phyloP scores from a whole-genome alignment of 371 early-diverging fungal species.

The Mucor piriformis region DNA sequence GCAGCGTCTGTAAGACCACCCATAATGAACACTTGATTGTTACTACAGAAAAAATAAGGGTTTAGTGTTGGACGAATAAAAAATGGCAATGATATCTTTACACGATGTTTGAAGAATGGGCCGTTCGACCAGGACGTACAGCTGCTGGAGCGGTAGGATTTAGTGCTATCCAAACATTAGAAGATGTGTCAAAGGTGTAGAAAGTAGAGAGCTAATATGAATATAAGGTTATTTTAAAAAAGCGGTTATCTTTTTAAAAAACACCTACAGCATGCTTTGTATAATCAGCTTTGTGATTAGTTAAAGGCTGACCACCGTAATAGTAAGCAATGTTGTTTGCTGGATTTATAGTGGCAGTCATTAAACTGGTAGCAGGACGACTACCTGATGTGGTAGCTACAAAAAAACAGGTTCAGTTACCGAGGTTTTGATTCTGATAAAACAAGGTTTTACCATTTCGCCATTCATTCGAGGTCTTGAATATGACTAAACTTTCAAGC shows the following conservation, averaged over 20 bases:
- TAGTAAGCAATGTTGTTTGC: conserved; percentile 34
- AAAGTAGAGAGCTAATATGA: conserved; percentile 17
- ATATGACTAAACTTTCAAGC: conserved; percentile 30
- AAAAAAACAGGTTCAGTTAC: not conserved
- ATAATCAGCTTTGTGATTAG: not conserved
- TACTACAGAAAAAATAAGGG: conserved; percentile 15
- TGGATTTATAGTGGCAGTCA: conserved; percentile 38
- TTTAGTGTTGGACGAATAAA: not conserved
- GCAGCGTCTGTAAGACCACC: conserved; percentile 32
- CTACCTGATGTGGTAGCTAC: not conserved
- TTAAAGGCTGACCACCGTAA: conserved; percentile 39
- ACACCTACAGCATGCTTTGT: not conserved
- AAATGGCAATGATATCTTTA: conserved; percentile 6
- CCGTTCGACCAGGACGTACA: conserved; percentile 32
- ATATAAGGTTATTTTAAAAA: conserved; percentile 23
- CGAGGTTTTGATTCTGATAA: not conserved
- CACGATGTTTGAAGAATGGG: conserved; percentile 40
- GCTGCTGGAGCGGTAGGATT: conserved; percentile 26
- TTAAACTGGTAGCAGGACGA: conserved; percentile 25
- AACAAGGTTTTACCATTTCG: conserved; percentile 3
- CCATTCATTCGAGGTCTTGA: conserved; percentile 21
- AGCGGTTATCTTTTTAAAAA: not conserved
- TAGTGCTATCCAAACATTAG: conserved; percentile 22
- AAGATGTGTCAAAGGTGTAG: conserved; percentile 16
- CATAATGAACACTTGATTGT: conserved; percentile 42